Evolutionary conservation across 2,329 filamentous ascomycete genomes (phyloP).

Genomic region (Diaporthe caulivora): DNA sequence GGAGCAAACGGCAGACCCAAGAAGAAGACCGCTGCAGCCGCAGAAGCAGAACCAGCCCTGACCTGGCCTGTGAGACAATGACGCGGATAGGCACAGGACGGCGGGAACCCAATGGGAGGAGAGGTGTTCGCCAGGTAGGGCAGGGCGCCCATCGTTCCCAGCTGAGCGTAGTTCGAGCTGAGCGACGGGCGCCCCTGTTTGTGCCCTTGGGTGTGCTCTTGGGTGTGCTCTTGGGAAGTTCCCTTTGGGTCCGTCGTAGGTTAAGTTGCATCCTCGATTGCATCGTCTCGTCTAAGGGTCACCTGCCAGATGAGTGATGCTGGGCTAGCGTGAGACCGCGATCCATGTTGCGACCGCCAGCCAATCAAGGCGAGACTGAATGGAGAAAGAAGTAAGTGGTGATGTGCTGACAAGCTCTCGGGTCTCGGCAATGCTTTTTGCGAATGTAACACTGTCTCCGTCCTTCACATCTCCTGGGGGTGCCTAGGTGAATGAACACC

Average conservation of each 20-base stretch:
- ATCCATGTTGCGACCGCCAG: slow-evolving; percentile 10
- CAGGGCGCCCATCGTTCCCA: slow-evolving; percentile 14
- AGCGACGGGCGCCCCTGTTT: not conserved
- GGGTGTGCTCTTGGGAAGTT: not conserved
- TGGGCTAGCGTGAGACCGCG: not conserved
- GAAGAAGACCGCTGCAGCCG: not conserved
- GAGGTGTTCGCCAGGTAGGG: not conserved
- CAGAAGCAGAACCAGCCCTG: slow-evolving; percentile 9
- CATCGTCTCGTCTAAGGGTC: not conserved
- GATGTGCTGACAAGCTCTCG: slow-evolving; percentile 28
- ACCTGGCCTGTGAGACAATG: slow-evolving; percentile 35
- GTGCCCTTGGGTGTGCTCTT: not conserved
- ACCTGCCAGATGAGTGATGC: slow-evolving; percentile 23
- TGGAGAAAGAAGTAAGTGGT: slow-evolving; percentile 4
- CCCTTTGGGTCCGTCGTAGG: not conserved
- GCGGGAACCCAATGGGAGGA: not conserved
- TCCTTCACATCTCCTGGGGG: not conserved
- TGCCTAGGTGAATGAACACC: too few relatives aligned
- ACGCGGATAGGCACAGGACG: slow-evolving; percentile 24
- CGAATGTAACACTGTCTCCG: not conserved
- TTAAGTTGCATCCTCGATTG: slow-evolving; percentile 9
- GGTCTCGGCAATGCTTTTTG: slow-evolving; percentile 26
- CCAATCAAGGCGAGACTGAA: slow-evolving; percentile 30
- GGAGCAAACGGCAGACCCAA: slow-evolving; percentile 1
- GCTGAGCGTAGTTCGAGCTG: not conserved